Evolutionary conservation across 768 basidiomycete genomes (phyloP).

Genomic region (Glaciozyma martinii): DNA sequence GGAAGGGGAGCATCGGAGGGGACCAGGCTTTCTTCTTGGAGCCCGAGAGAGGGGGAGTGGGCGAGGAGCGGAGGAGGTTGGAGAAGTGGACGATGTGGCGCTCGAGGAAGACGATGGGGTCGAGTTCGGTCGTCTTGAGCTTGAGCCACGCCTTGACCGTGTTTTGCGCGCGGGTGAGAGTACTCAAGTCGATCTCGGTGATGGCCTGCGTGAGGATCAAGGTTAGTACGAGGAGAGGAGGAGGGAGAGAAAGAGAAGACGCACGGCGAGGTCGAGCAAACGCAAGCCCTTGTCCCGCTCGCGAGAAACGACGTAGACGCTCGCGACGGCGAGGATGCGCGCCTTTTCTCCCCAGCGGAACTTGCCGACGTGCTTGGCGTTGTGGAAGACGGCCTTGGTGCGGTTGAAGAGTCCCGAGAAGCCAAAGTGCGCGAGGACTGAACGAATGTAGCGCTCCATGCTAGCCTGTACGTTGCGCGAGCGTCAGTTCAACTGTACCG

Average conservation of each 20-base stretch:
- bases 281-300: constrained; percentile 6
- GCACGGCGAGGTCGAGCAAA: constrained; percentile 17
- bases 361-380: background rate
- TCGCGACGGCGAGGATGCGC: constrained; percentile 11
- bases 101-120: constrained; percentile 24
- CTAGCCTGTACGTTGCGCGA: constrained; percentile 1
- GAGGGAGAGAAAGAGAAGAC: background rate
- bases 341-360: constrained; percentile 23
- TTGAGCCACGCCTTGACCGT: constrained; percentile 11
- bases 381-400: constrained; percentile 3
- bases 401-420: background rate
- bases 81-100: constrained; percentile 22
- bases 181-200: constrained; percentile 9
- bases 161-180: constrained; percentile 20
- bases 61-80: constrained; percentile 1
- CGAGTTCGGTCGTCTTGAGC: constrained; percentile 3
- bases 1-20: constrained; percentile 1
- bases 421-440: constrained; percentile 10
- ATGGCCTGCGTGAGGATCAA: background rate
- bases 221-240: background rate
- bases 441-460: constrained; percentile 1
- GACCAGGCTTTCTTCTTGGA: constrained; percentile 1
- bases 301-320: constrained; percentile 17
- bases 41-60: background rate
- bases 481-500: background rate